A percentile compares a stretch with the other conserved stretches of the same genome.
These are phyloP conservation scores for Trypanosoma vivax DNA, from an alignment of 208 protist genomes.

Conservation along the genomic window DNA sequence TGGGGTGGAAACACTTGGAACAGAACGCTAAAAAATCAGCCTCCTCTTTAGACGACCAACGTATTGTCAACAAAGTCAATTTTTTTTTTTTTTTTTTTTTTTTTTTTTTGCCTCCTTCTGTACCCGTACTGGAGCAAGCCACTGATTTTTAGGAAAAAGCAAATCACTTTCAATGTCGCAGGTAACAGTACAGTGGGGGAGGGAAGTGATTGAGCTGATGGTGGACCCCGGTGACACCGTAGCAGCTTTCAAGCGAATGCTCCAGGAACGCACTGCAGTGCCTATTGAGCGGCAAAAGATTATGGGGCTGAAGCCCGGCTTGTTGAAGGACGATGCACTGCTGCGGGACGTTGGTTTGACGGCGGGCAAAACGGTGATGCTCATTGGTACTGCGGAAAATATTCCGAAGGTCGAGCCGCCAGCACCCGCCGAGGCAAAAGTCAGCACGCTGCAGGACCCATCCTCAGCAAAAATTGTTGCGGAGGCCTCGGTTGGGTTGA, in stretches of 20 bases:
- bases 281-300: slow-evolving; percentile 83
- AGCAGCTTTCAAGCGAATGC: slow-evolving; percentile 36
- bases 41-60: background rate
- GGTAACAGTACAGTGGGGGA: slow-evolving; percentile 80
- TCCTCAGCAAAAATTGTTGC: slow-evolving; percentile 8
- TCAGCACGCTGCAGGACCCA: slow-evolving; percentile 13
- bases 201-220: slow-evolving; percentile 47
- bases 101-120: background rate
- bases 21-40: background rate
- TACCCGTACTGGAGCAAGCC: background rate
- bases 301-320: slow-evolving; percentile 49
- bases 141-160: background rate
- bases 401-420: slow-evolving; percentile 14
- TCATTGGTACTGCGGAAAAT: slow-evolving; percentile 63
- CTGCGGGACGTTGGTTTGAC: slow-evolving; percentile 34
- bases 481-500: slow-evolving; percentile 41
- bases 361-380: slow-evolving; percentile 64
- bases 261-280: slow-evolving; percentile 50
- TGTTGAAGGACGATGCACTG: slow-evolving; percentile 22
- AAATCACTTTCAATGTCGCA: slow-evolving; percentile 19
- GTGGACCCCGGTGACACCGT: slow-evolving; percentile 37
- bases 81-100: slow-evolving; percentile 10
- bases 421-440: background rate
- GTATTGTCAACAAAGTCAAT: too few species aligned
- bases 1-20: background rate